Evolutionary conservation across 1,284 basidiomycete genomes (phyloP).

Genomic region (Cutaneotrichosporon curvatum): DNA sequence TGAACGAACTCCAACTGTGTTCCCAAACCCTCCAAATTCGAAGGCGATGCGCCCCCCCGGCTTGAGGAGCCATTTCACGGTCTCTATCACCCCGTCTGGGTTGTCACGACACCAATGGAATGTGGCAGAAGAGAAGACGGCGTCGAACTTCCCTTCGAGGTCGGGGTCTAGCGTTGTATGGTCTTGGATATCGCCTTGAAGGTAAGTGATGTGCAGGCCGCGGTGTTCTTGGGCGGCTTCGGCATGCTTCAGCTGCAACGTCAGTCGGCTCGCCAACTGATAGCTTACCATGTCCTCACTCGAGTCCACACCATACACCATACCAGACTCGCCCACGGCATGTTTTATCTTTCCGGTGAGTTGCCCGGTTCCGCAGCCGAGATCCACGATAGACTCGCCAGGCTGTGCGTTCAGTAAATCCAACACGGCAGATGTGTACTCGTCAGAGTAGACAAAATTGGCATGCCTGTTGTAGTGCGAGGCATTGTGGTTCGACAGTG

Average conservation of each 20-base stretch:
- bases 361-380: constrained; percentile 77
- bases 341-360: constrained; percentile 56
- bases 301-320: constrained; percentile 61
- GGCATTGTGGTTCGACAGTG: constrained; percentile 30
- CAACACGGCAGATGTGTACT: constrained; percentile 58
- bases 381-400: constrained; percentile 65
- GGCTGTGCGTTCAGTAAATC: constrained; percentile 56
- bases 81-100: constrained; percentile 58
- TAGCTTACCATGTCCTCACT: constrained; percentile 63
- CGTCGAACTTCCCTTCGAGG: constrained; percentile 37
- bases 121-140: constrained; percentile 68
- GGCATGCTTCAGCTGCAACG: constrained; percentile 56
- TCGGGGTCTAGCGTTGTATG: constrained; percentile 13
- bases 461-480: constrained; percentile 43
- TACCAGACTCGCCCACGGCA: constrained; percentile 53
- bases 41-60: constrained; percentile 62
- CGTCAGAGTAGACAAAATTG: constrained; percentile 64
- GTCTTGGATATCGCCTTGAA: constrained; percentile 33
- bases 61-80: constrained; percentile 57
- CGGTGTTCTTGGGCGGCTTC: constrained; percentile 49
- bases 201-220: constrained; percentile 41
- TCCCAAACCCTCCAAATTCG: constrained; percentile 65
- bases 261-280: background rate
- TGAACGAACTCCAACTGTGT: constrained; percentile 53
- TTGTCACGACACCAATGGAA: constrained; percentile 77